phyloP scores from a whole-genome alignment of 257 asterid species.

The Solanum paucissectum region DNA sequence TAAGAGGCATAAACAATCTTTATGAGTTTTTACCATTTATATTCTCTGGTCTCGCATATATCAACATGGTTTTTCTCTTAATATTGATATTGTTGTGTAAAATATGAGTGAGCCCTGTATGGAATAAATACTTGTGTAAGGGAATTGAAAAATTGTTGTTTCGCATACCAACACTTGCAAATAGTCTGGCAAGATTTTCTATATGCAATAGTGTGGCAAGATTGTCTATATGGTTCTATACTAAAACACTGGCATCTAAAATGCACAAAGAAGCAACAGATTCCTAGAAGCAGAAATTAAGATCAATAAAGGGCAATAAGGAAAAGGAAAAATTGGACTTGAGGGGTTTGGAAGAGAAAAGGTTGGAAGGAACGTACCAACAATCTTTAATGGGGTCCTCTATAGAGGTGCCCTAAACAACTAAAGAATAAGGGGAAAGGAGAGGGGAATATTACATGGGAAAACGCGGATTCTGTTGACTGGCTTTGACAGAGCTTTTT shows the following conservation, averaged over 20 bases:
- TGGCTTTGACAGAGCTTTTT: too few species aligned
- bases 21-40: not conserved
- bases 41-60: not conserved
- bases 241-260: not conserved
- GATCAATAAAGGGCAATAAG: not conserved
- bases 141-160: not conserved
- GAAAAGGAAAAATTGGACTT: not conserved
- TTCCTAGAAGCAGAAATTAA: not conserved
- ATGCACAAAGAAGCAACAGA: not conserved
- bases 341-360: not conserved
- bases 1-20: not conserved
- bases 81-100: not conserved
- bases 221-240: not conserved
- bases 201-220: not conserved
- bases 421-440: not conserved
- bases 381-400: not conserved
- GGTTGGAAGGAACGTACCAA: not conserved
- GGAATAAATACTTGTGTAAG: not conserved
- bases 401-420: not conserved
- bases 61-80: not conserved
- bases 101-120: not conserved
- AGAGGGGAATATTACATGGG: not conserved
- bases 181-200: too few species aligned
- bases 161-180: too few species aligned
- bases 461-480: too few species aligned